A percentile compares a stretch with the other conserved stretches of the same genome.
Evolutionary conservation across 768 basidiomycete genomes (phyloP).

Genomic region (Glaciozyma antarctica): DNA sequence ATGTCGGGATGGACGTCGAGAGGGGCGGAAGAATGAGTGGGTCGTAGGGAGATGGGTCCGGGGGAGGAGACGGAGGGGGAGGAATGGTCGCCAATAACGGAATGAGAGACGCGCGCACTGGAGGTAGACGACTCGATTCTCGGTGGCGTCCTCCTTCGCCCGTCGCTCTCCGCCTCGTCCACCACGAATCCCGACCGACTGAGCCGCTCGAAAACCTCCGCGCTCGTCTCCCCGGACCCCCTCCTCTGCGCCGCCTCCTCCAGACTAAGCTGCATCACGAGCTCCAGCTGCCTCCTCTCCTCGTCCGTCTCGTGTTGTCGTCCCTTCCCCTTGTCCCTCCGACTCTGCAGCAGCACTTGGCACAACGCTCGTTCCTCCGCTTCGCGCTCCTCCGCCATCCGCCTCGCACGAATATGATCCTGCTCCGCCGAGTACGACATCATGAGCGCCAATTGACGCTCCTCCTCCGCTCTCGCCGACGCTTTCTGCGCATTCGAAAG

Average conservation of each 20-base stretch:
- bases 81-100: too few relatives aligned
- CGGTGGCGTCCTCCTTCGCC: too few relatives aligned
- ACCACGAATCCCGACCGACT: too few relatives aligned
- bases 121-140: too few relatives aligned
- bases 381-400: background rate
- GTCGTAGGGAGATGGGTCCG: too few relatives aligned
- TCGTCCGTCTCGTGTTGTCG: background rate
- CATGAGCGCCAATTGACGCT: background rate
- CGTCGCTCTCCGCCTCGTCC: too few relatives aligned
- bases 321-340: background rate
- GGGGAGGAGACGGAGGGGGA: too few relatives aligned
- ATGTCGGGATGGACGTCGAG: too few relatives aligned
- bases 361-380: background rate
- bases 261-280: background rate
- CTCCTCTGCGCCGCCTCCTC: background rate
- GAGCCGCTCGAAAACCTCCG: background rate
- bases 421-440: constrained; percentile 1
- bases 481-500: background rate
- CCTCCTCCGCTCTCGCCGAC: background rate
- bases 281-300: background rate
- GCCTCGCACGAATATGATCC: background rate
- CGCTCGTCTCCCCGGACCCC: background rate
- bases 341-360: background rate
- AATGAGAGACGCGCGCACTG: too few relatives aligned
- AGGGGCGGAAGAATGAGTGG: too few relatives aligned